Percentiles rank a stretch among this genome's conserved stretches.
Conservation (phyloP, 768 basidiomycete species). For the Hygrocybe coccinea region DNA sequence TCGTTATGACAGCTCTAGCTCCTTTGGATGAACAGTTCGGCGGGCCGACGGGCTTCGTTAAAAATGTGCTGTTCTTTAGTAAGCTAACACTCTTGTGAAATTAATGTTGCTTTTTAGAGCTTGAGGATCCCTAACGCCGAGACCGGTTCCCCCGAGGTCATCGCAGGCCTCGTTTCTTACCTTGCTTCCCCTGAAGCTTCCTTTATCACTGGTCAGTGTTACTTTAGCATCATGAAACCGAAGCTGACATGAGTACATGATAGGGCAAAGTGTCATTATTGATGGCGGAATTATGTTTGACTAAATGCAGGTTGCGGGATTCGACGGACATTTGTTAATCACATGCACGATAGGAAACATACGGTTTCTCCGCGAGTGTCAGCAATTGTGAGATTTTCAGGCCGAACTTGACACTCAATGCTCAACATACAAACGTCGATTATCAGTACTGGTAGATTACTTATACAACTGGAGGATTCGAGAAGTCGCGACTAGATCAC, state of each 20-base stretch:
- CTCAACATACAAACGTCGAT: too few relatives aligned
- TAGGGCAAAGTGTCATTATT: slow-evolving; percentile 8
- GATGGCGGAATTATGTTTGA: slow-evolving; percentile 9
- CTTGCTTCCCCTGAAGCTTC: slow-evolving; percentile 32
- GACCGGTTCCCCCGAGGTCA: slow-evolving; percentile 27
- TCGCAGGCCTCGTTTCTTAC: slow-evolving; percentile 34
- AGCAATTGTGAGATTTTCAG: too few relatives aligned
- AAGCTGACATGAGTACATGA: neutral
- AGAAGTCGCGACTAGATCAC: too few relatives aligned
- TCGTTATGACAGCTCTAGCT: neutral
- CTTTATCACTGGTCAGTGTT: slow-evolving; percentile 30
- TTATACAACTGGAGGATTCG: too few relatives aligned
- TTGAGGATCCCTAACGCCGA: slow-evolving; percentile 15
- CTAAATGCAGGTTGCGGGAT: neutral
- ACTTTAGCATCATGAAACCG: neutral
- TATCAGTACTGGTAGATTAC: too few relatives aligned
- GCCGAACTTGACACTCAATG: too few relatives aligned
- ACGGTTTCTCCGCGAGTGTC: too few relatives aligned
- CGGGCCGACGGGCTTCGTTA: slow-evolving; percentile 7
- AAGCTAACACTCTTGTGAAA: neutral
- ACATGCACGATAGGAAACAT: too few relatives aligned
- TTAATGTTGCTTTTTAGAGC: slow-evolving; percentile 2
- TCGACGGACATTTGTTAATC: too few relatives aligned
- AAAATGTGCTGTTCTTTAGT: slow-evolving; percentile 3
- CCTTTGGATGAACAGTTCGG: slow-evolving; percentile 5